These are phyloP conservation scores for Saitozyma sp. DNA, from an alignment of 768 basidiomycete species.

Conservation along the genomic window DNA sequence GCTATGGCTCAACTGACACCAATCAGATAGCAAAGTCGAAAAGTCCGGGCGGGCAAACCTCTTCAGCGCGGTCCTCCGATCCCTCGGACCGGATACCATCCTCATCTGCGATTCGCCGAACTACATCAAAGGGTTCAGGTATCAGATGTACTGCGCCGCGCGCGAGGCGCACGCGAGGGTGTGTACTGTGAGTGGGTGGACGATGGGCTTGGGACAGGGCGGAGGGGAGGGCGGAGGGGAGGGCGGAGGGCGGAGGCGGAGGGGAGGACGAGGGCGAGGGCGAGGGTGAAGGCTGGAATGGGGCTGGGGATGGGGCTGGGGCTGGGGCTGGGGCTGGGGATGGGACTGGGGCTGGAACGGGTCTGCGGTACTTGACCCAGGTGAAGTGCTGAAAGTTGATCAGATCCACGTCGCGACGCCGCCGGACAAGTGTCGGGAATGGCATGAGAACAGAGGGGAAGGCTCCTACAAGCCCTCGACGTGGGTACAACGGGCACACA, in stretches of 20 bases:
- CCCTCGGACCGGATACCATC: slow-evolving; percentile 69
- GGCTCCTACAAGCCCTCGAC: slow-evolving; percentile 67
- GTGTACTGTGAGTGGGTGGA: slow-evolving; percentile 67
- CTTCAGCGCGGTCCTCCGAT: slow-evolving; percentile 77
- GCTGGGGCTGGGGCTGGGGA: no score
- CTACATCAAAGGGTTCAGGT: slow-evolving; percentile 98
- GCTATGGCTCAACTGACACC: neutral
- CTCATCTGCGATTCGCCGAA: slow-evolving; percentile 88
- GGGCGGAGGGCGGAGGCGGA: neutral
- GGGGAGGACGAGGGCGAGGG: neutral
- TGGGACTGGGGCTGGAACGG: no score
- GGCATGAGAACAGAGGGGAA: slow-evolving; percentile 63
- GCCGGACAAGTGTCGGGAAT: slow-evolving; percentile 70
- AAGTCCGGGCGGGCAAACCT: slow-evolving; percentile 83
- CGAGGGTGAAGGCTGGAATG: no score
- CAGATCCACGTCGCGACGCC: slow-evolving; percentile 56
- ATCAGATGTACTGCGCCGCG: slow-evolving; percentile 96
- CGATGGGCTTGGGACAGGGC: neutral
- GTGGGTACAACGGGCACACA: slow-evolving; percentile 56
- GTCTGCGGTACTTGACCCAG: no score
- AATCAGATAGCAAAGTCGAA: slow-evolving; percentile 72
- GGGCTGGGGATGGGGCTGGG: no score
- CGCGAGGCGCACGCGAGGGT: slow-evolving; percentile 79
- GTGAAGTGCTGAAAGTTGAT: slow-evolving; percentile 2
- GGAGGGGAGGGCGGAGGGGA: slow-evolving; percentile 1